Evolutionary conservation across 495 filamentous ascomycete genomes (phyloP).

Genomic region (Aspergillus cristatus): DNA sequence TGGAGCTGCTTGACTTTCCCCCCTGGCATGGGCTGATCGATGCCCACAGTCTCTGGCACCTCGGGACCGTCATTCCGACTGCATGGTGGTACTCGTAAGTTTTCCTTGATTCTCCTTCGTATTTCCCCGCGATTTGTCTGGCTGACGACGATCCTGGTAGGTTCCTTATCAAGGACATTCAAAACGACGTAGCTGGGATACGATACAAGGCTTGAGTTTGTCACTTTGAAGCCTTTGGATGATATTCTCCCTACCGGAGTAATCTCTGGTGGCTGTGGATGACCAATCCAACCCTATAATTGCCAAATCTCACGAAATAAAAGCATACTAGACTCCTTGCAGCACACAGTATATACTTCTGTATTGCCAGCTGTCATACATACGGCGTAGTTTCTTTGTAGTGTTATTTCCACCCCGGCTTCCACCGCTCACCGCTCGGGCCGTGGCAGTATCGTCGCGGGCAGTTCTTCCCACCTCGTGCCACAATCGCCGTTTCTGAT

Average conservation of each 20-base stretch:
- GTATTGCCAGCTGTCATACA: no score
- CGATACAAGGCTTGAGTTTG: constrained; percentile 37
- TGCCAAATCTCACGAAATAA: no score
- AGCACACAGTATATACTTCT: no score
- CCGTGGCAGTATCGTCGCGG: constrained; percentile 2
- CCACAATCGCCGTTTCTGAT: no score
- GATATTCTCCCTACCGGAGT: not conserved
- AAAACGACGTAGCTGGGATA: constrained; percentile 57
- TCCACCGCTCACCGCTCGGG: constrained; percentile 24
- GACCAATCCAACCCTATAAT: no score
- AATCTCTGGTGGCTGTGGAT: no score
- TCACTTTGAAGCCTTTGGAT: not conserved
- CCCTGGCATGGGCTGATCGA: constrained; percentile 76
- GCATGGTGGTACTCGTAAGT: constrained; percentile 94
- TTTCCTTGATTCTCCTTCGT: constrained; percentile 1
- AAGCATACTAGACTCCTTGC: no score
- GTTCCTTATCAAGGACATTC: constrained; percentile 68
- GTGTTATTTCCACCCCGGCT: constrained; percentile 2
- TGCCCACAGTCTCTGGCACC: constrained; percentile 94
- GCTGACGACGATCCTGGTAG: constrained; percentile 29
- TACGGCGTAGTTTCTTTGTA: no score
- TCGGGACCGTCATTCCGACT: constrained; percentile 82
- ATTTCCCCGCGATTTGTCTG: not conserved
- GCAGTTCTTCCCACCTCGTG: no score
- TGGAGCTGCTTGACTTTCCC: constrained; percentile 91